A percentile compares a stretch with the other conserved stretches of the same genome.
These are phyloP conservation scores for Phytophthora citrophthora DNA, from an alignment of 352 stramenopile species.

Conservation along the genomic window DNA sequence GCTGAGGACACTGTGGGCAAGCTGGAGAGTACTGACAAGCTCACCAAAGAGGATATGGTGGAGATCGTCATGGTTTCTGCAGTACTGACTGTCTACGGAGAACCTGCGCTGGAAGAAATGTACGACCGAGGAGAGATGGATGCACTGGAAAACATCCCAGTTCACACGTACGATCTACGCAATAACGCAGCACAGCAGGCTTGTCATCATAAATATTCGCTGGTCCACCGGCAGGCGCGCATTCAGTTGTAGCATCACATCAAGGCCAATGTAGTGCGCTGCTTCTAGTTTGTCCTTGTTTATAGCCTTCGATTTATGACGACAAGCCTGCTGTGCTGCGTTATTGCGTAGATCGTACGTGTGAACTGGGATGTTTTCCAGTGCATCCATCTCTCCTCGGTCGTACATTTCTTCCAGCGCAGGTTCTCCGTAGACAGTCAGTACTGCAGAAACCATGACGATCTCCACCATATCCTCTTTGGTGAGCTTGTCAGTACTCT, in stretches of 20 bases:
- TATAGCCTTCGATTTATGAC: conserved; percentile 38
- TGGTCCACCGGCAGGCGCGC: conserved; percentile 39
- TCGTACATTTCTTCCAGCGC: conserved; percentile 35
- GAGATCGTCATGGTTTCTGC: conserved; percentile 54
- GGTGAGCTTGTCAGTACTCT: conserved; percentile 23
- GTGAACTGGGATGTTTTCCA: conserved; percentile 45
- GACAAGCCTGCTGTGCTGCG: conserved; percentile 46
- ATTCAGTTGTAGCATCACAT: conserved; percentile 56
- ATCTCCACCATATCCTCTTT: conserved; percentile 54
- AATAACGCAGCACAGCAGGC: conserved; percentile 44
- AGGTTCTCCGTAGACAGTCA: conserved; percentile 38
- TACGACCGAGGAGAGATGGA: conserved; percentile 42
- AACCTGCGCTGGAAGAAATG: conserved; percentile 28
- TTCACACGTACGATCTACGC: conserved; percentile 46
- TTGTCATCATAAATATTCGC: conserved; percentile 46
- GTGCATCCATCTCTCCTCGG: conserved; percentile 34
- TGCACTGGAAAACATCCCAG: conserved; percentile 39
- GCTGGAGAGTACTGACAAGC: conserved; percentile 22
- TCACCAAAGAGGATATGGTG: conserved; percentile 46
- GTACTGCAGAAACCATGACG: conserved; percentile 44
- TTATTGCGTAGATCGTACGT: conserved; percentile 44
- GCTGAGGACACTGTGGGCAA: conserved; percentile 36
- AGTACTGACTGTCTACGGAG: conserved; percentile 37
- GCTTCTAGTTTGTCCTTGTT: conserved; percentile 48
- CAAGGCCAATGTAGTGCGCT: conserved; percentile 51